These are phyloP conservation scores for Flaveria linearis DNA, from an alignment of 129 eudicot species.

Conservation along the genomic window DNA sequence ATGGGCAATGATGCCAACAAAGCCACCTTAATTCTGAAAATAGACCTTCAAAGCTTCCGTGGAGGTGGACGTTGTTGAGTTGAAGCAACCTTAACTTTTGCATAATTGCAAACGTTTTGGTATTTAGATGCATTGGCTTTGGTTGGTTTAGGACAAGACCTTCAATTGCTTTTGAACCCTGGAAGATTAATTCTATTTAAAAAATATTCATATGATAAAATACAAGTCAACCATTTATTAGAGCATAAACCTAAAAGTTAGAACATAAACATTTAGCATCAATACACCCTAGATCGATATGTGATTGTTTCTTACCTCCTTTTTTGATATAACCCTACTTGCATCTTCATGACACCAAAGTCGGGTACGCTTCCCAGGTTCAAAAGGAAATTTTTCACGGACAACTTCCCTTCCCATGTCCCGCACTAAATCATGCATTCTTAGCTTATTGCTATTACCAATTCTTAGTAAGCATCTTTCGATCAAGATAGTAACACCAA, in stretches of 20 bases:
- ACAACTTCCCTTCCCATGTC: constrained; percentile 42
- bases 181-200: not conserved
- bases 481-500: constrained; percentile 24
- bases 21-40: constrained; percentile 36
- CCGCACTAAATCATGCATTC: constrained; percentile 42
- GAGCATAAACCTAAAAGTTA: not conserved
- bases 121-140: constrained; percentile 11
- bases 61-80: constrained; percentile 26
- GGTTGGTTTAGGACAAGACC: constrained; percentile 24
- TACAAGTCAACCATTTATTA: not conserved
- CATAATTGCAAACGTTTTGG: constrained; percentile 27
- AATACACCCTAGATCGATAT: too few relatives aligned
- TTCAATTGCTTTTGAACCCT: constrained; percentile 43
- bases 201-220: not conserved
- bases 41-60: constrained; percentile 33
- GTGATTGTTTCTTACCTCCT: constrained; percentile 28
- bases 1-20: constrained; percentile 32
- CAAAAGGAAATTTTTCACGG: constrained; percentile 10
- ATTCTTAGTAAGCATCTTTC: constrained; percentile 23
- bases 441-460: constrained; percentile 8
- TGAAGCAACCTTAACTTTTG: constrained; percentile 37
- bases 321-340: constrained; percentile 17
- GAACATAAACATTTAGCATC: not conserved
- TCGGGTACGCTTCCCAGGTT: constrained; percentile 36
- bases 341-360: constrained; percentile 36